Evolutionary conservation across 2,329 filamentous ascomycete genomes (phyloP), one percentile per base, ranked within the genome.

Genomic region (Microdochium bolleyi): DNA sequence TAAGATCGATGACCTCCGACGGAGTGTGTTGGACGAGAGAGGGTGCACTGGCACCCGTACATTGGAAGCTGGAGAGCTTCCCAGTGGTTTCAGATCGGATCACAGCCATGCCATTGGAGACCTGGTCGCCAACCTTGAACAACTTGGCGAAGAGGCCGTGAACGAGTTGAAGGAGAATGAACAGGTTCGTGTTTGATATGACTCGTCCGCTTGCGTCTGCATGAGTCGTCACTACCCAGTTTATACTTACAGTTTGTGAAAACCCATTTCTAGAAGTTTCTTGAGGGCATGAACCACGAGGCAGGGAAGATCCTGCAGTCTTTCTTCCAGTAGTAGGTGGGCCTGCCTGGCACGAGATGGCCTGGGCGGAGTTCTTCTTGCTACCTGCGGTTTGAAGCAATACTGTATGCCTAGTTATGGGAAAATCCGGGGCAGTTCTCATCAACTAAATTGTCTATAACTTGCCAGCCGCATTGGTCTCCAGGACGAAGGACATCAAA

Each of bases 81-180:
- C 54, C 16, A 63, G 53, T 11, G 60, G 57, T 7, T 61, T 62
- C 41, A 58, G 58, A 2, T 56, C 56, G 2, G 50, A 54, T n/a
- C 58, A 61, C 53, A 41, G 41, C 14, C 54, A 53, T 7, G 55
- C 55, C 4, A 24, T 56, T 11, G 54, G 48, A 2, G 60, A 53
- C 34, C 60, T 66, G 48, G 52, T 49, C 9, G 49, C 53, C 1
- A 59, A 61, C 19, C 57, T 64, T 4, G 62, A 60, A 4, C 52
- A 51, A 27, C 56, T 54, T 49, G 60, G 56, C 38, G 61, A 59
- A 41, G 59, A 64, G 7, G 58, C 57, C 2, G 59, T 64, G 2
- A 62, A 65, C 16, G 64, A 65, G 46, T 63, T 64, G 60, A 54
- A 37, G n/a, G 48, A 46, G 25, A 64, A 64, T 46, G 64, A 66